phyloP scores from a whole-genome alignment of 768 basidiomycete genomes.

The Agaricus bisporus region DNA sequence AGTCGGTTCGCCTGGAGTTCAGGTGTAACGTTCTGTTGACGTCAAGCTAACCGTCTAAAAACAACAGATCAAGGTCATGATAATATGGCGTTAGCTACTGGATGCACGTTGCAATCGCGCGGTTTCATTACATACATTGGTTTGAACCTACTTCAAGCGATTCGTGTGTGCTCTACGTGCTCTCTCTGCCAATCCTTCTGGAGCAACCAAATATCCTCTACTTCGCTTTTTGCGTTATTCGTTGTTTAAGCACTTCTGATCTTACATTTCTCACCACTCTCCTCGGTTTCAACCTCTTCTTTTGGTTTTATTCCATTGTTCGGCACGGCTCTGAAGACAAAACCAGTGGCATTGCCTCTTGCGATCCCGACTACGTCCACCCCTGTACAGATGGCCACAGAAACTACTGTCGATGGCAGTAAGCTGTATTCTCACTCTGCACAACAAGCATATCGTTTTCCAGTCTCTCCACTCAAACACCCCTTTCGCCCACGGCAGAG shows the following conservation, averaged over 20 bases:
- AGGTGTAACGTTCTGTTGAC: no score
- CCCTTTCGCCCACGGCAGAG: neutral
- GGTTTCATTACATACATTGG: neutral
- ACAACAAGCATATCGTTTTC: conserved; percentile 3
- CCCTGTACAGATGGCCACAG: conserved; percentile 5
- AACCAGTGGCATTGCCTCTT: conserved; percentile 19
- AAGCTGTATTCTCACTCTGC: conserved; percentile 6
- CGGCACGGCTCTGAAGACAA: neutral
- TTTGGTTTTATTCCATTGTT: neutral
- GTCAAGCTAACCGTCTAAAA: no score
- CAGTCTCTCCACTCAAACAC: neutral
- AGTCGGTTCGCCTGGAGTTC: no score
- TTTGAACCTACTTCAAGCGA: neutral
- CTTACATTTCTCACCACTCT: neutral
- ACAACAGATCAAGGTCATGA: no score
- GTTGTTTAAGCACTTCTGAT: neutral
- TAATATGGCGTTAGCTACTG: no score
- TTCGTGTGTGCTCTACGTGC: no score
- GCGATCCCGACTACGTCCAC: conserved; percentile 20
- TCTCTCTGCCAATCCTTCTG: no score
- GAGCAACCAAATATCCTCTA: neutral
- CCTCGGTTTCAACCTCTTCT: neutral
- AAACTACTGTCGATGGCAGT: conserved; percentile 1
- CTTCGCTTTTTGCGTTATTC: neutral
- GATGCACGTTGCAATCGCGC: no score